Percentiles rank a stretch among this genome's conserved stretches.
Evolutionary conservation across 768 basidiomycete genomes (phyloP).

Genomic region (Porpolomopsis calyptriformis): DNA sequence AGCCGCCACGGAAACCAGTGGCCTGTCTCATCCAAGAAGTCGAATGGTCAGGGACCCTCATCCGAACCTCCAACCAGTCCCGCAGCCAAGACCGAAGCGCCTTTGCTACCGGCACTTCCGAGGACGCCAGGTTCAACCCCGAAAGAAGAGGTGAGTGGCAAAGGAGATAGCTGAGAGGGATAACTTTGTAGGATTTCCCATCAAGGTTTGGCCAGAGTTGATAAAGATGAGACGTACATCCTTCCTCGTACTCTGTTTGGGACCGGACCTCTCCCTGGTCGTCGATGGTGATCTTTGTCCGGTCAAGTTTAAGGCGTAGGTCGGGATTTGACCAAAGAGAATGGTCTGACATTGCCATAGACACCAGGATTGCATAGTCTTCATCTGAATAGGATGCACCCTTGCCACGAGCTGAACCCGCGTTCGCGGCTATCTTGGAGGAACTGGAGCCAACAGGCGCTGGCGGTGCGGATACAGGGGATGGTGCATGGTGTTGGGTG

Average conservation of each 20-base stretch:
- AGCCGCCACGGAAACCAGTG: conserved; percentile 42
- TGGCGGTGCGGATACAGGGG: not conserved
- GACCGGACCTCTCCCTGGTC: conserved; percentile 5
- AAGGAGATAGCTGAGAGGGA: conserved; percentile 48
- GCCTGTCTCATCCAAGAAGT: conserved; percentile 20
- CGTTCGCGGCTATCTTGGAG: not conserved
- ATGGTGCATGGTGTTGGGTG: not conserved
- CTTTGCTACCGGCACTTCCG: conserved; percentile 44
- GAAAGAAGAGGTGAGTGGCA: conserved; percentile 27
- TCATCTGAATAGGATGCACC: conserved; percentile 17
- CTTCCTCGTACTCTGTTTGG: conserved; percentile 16
- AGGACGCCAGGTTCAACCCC: conserved; percentile 18
- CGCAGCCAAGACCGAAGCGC: conserved; percentile 42
- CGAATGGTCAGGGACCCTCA: conserved; percentile 39
- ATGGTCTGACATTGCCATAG: conserved; percentile 62
- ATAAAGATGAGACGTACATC: conserved; percentile 34
- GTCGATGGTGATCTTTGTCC: conserved; percentile 12
- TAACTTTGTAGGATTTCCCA: conserved; percentile 31
- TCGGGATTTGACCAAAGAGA: conserved; percentile 54
- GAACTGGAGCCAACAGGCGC: not conserved
- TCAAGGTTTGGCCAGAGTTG: conserved; percentile 10
- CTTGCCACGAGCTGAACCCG: not conserved
- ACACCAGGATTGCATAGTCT: conserved; percentile 41
- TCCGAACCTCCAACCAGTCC: conserved; percentile 46
- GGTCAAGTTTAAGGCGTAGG: conserved; percentile 39